Evolutionary conservation across 2,329 filamentous ascomycete species (phyloP).

Genomic region (Parastagonospora nodorum): DNA sequence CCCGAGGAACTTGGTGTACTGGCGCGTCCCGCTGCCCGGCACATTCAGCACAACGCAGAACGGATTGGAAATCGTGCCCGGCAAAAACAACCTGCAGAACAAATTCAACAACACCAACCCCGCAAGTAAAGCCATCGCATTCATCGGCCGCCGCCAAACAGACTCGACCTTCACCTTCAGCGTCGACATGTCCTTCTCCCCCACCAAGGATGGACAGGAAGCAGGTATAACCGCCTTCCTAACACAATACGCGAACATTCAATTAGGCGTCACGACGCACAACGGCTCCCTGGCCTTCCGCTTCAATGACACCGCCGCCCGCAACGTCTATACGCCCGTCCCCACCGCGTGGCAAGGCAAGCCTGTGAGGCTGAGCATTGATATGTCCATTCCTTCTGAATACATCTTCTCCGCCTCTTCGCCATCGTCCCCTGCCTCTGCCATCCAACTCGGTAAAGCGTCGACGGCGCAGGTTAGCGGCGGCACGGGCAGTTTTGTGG

Average conservation of each 20-base stretch:
- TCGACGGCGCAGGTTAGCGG: conserved; percentile 16
- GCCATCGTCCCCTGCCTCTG: neutral
- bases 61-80: conserved; percentile 47
- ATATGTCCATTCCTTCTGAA: conserved; percentile 4
- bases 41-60: conserved; percentile 25
- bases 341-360: neutral
- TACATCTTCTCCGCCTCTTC: conserved; percentile 1
- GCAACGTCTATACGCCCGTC: conserved; percentile 33
- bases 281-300: conserved; percentile 42
- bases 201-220: conserved; percentile 50
- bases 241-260: conserved; percentile 58
- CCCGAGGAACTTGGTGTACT: conserved; percentile 59
- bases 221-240: conserved; percentile 60
- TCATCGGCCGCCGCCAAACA: conserved; percentile 59
- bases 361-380: conserved; percentile 40
- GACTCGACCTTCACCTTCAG: conserved; percentile 59
- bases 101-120: conserved; percentile 51
- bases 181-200: conserved; percentile 49
- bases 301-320: conserved; percentile 44
- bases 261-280: conserved; percentile 45
- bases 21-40: conserved; percentile 56
- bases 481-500: conserved; percentile 33
- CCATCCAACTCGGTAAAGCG: conserved; percentile 6
- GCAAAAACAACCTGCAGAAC: conserved; percentile 57
- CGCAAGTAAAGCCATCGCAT: conserved; percentile 54